These are phyloP conservation scores for Pittosporum tobira DNA, from an alignment of 129 eudicot genomes.

Conservation along the genomic window DNA sequence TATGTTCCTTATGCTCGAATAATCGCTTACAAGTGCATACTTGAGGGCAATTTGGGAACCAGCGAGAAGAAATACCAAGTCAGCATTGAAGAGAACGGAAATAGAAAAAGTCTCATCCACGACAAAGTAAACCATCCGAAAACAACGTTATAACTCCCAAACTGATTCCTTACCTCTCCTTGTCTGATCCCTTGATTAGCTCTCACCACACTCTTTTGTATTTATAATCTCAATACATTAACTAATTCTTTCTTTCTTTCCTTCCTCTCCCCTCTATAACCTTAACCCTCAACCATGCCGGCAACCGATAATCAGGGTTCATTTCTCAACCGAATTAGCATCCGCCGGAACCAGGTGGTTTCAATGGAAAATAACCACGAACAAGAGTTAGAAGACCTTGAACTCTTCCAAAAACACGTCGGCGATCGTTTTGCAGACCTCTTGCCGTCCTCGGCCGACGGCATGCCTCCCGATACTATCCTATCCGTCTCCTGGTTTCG, in stretches of 20 bases:
- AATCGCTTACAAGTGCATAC: too few species aligned
- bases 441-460: conserved; percentile 23
- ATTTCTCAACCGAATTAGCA: conserved; percentile 82
- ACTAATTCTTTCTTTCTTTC: conserved; percentile 5
- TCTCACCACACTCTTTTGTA: not conserved
- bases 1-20: too few species aligned
- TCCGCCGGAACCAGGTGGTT: conserved; percentile 75
- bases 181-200: not conserved
- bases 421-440: conserved; percentile 67
- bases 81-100: not conserved
- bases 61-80: not conserved
- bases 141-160: conserved; percentile 11
- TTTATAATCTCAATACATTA: not conserved
- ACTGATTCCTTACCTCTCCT: not conserved
- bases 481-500: conserved; percentile 69
- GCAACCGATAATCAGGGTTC: conserved; percentile 60
- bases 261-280: conserved; percentile 7
- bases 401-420: conserved; percentile 57
- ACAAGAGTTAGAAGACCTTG: conserved; percentile 66
- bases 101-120: conserved; percentile 9
- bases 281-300: conserved; percentile 33
- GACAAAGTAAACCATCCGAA: not conserved
- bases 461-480: conserved; percentile 20
- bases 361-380: conserved; percentile 46
- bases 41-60: conserved; percentile 2